Evolutionary conservation across 2,329 filamentous ascomycete genomes (phyloP).

Genomic region (Alternaria longipes): DNA sequence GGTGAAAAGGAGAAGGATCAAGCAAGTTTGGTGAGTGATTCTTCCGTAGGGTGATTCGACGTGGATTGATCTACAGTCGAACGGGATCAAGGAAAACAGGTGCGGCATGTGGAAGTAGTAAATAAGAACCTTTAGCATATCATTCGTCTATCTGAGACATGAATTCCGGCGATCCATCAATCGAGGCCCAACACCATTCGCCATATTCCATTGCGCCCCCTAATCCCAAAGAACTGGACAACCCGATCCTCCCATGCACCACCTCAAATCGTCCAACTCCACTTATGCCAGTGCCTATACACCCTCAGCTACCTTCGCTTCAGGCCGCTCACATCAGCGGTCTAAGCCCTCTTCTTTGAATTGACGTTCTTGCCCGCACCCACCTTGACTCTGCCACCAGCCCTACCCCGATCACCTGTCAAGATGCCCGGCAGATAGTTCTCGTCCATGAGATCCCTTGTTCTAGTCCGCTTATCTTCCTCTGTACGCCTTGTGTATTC

Average conservation of each 20-base stretch:
- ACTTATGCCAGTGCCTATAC: background rate
- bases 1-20: background rate
- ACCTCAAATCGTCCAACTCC: background rate
- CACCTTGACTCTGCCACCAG: constrained; percentile 75
- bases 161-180: background rate
- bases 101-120: background rate
- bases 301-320: background rate
- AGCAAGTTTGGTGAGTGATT: background rate
- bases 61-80: background rate
- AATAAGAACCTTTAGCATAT: background rate
- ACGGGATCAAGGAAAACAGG: background rate
- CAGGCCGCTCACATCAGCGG: background rate
- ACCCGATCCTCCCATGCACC: constrained; percentile 1
- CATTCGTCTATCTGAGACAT: background rate
- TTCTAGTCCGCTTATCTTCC: constrained; percentile 71
- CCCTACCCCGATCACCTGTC: constrained; percentile 76
- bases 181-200: constrained; percentile 2
- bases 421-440: constrained; percentile 89
- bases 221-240: constrained; percentile 4
- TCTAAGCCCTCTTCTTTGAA: constrained; percentile 67
- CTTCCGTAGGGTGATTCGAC: background rate
- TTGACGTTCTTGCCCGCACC: constrained; percentile 90
- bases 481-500: constrained; percentile 76
- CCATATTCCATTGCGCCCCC: background rate
- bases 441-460: constrained; percentile 91